phyloP scores from a whole-genome alignment of 2,329 filamentous ascomycete species.

The Nemania abortiva region DNA sequence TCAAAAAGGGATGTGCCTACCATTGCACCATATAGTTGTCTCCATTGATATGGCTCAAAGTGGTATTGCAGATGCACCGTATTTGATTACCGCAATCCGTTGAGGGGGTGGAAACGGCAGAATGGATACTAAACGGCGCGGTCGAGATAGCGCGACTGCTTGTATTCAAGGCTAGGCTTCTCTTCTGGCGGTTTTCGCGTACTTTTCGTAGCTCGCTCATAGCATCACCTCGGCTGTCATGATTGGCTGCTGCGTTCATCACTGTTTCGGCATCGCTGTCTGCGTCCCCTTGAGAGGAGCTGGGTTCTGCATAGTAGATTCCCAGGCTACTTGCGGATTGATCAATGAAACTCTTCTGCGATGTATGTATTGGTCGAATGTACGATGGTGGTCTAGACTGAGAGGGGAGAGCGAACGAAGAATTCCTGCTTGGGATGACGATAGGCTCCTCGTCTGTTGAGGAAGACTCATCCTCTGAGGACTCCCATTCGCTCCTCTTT shows the following conservation, averaged over 20 bases:
- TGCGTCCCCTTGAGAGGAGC: conserved; percentile 52
- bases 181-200: conserved; percentile 64
- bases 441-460: conserved; percentile 75
- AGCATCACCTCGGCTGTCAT: conserved; percentile 64
- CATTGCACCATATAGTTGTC: conserved; percentile 73
- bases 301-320: conserved; percentile 53
- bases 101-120: conserved; percentile 59
- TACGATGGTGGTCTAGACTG: conserved; percentile 63
- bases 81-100: conserved; percentile 60
- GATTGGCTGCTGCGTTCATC: conserved; percentile 58
- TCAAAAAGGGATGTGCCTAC: conserved; percentile 56
- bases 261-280: conserved; percentile 73
- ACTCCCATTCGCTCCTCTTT: conserved; percentile 56
- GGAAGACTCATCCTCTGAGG: conserved; percentile 65
- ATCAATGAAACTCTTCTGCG: conserved; percentile 63
- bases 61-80: conserved; percentile 67
- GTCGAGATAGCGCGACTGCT: conserved; percentile 54
- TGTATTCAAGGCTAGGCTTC: conserved; percentile 51
- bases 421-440: conserved; percentile 71
- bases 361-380: conserved; percentile 59
- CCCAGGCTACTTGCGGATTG: conserved; percentile 60
- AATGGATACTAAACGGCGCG: conserved; percentile 42
- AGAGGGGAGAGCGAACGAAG: conserved; percentile 69
- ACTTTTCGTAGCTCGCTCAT: conserved; percentile 71
- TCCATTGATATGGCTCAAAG: conserved; percentile 54